Percentiles rank a stretch among this genome's conserved stretches.
phyloP scores from a whole-genome alignment of 2,329 filamentous ascomycete species.

The Phaeosphaeriaceae sp. region DNA sequence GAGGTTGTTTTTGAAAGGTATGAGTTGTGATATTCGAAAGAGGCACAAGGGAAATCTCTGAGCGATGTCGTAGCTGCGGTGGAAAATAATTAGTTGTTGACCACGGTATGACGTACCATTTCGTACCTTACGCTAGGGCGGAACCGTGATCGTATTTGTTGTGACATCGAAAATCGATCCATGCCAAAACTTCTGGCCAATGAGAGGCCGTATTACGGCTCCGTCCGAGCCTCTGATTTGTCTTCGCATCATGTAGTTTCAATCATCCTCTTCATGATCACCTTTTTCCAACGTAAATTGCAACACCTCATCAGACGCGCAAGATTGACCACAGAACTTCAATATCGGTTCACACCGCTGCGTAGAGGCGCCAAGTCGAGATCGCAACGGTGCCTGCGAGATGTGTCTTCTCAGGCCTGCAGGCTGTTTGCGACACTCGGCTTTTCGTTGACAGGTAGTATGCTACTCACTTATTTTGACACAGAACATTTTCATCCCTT shows the following conservation, averaged over 20 bases:
- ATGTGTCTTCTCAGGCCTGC: too few relatives aligned
- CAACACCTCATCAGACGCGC: too few relatives aligned
- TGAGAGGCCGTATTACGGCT: background rate
- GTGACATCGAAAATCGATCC: too few relatives aligned
- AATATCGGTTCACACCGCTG: too few relatives aligned
- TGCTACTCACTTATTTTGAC: background rate
- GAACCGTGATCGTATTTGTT: too few relatives aligned
- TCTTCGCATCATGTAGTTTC: background rate
- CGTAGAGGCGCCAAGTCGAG: background rate
- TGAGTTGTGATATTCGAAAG: background rate
- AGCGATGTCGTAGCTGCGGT: too few relatives aligned
- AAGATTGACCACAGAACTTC: too few relatives aligned
- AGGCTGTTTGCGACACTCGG: background rate
- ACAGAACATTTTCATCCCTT: background rate
- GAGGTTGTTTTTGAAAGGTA: background rate
- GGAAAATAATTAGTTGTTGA: conserved; percentile 1
- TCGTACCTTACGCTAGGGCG: background rate
- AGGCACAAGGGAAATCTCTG: background rate
- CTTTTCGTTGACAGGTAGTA: background rate
- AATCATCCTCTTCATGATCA: too few relatives aligned
- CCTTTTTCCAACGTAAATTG: too few relatives aligned
- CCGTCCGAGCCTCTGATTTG: background rate
- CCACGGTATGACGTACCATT: conserved; percentile 14
- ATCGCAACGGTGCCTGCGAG: too few relatives aligned
- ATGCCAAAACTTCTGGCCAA: background rate